Conservation (phyloP, 805 yeast species). For the Deakozyma indianensis region DNA sequence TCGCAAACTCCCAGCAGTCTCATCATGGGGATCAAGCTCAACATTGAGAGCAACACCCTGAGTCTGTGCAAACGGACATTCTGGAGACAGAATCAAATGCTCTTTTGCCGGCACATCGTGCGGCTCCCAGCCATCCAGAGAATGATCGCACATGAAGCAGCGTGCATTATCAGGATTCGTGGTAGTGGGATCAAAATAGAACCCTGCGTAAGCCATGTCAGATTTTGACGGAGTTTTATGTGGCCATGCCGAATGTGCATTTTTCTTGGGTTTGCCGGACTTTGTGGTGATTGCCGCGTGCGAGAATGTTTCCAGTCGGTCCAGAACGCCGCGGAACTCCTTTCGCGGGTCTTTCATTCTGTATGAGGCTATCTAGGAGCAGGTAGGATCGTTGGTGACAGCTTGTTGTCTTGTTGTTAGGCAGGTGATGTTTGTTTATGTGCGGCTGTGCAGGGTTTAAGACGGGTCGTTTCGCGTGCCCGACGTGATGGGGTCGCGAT, state of each 20-base stretch:
- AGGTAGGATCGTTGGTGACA: not conserved
- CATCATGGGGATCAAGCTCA: not conserved
- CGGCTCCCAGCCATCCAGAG: conserved; percentile 43
- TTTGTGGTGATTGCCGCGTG: not conserved
- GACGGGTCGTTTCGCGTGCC: not conserved
- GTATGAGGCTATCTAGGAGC: not conserved
- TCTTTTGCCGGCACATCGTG: conserved; percentile 36
- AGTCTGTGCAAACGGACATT: conserved; percentile 24
- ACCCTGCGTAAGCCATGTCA: conserved; percentile 41
- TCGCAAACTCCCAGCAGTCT: conserved; percentile 5
- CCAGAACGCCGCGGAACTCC: not conserved
- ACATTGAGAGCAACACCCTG: not conserved
- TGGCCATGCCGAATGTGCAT: conserved; percentile 11
- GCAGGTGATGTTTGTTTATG: not conserved
- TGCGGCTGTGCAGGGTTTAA: not conserved
- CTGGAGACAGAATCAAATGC: conserved; percentile 26
- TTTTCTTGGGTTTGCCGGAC: not conserved
- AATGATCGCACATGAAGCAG: conserved; percentile 43
- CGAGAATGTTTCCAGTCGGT: not conserved
- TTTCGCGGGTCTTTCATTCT: not conserved
- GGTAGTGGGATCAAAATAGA: conserved; percentile 38
- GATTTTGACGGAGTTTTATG: conserved; percentile 15
- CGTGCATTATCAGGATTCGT: conserved; percentile 34
- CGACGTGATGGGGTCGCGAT: not conserved
- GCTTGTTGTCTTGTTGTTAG: not conserved